phyloP scores from a whole-genome alignment of 352 stramenopile genomes.

The Phytophthora sp. region DNA sequence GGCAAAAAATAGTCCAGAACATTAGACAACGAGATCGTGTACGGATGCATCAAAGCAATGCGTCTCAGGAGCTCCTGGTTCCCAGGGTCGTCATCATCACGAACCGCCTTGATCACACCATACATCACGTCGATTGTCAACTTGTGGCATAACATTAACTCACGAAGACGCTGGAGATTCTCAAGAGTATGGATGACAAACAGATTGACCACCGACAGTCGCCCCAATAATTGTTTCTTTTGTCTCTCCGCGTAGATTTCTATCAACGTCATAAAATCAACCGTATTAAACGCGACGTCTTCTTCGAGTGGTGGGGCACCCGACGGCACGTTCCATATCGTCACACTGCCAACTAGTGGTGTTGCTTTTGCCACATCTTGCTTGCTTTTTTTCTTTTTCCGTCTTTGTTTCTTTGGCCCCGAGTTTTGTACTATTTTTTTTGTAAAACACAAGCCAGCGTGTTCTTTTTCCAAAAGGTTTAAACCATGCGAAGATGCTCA shows the following conservation, averaged over 20 bases:
- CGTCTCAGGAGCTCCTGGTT: constrained; percentile 17
- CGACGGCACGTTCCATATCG: constrained; percentile 3
- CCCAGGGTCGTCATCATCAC: background rate
- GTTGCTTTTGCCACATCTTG: too few relatives aligned
- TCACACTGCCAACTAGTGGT: constrained; percentile 1
- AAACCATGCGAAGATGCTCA: constrained; percentile 2
- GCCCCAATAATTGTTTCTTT: background rate
- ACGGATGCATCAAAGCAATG: constrained; percentile 29
- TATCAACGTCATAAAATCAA: background rate
- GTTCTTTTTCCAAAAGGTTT: constrained; percentile 10
- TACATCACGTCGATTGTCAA: constrained; percentile 5
- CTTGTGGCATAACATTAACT: background rate
- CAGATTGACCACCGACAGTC: constrained; percentile 31
- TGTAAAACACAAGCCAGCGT: background rate
- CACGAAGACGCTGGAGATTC: constrained; percentile 28
- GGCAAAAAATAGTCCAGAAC: constrained; percentile 36
- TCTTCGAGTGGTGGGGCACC: background rate
- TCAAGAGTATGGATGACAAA: constrained; percentile 31
- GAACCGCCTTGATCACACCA: constrained; percentile 3
- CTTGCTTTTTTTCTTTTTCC: background rate
- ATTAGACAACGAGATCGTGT: constrained; percentile 40
- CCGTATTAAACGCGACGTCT: constrained; percentile 3
- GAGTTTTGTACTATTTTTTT: background rate
- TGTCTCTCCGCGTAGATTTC: background rate
- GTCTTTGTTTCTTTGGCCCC: constrained; percentile 16